phyloP scores from a whole-genome alignment of 2,329 filamentous ascomycete genomes.

The Colletotrichum plurivorum region DNA sequence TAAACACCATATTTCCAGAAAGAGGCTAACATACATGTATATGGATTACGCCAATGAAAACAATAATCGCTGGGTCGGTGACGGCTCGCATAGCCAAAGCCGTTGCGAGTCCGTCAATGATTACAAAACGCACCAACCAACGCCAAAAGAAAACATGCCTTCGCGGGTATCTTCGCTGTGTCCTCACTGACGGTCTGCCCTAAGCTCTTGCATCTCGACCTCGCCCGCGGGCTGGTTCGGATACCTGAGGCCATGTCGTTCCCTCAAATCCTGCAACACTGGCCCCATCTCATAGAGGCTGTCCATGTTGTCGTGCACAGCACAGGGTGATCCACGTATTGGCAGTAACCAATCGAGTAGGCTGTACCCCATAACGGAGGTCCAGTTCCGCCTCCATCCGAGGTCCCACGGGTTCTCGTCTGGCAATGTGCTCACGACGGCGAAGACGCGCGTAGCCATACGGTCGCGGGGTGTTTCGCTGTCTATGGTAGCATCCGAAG shows the following conservation, averaged over 20 bases:
- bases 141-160: slow-evolving; percentile 8
- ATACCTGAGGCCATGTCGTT: slow-evolving; percentile 53
- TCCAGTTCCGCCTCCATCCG: slow-evolving; percentile 78
- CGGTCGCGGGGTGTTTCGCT: slow-evolving; percentile 50
- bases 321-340: slow-evolving; percentile 80
- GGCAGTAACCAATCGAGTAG: slow-evolving; percentile 86
- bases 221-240: slow-evolving; percentile 43
- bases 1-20: too few relatives aligned
- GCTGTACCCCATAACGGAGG: slow-evolving; percentile 82
- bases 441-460: slow-evolving; percentile 77
- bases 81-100: neutral
- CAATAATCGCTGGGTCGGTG: neutral
- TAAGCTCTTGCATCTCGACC: slow-evolving; percentile 49
- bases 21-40: too few relatives aligned
- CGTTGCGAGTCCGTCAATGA: neutral
- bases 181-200: slow-evolving; percentile 7
- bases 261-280: slow-evolving; percentile 69
- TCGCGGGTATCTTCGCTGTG: slow-evolving; percentile 20
- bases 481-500: slow-evolving; percentile 17
- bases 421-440: slow-evolving; percentile 79
- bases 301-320: slow-evolving; percentile 73
- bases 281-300: slow-evolving; percentile 79
- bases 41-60: neutral
- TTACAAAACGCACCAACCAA: neutral
- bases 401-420: slow-evolving; percentile 91